These are phyloP conservation scores for Phoma sp. DNA, from an alignment of 2,329 filamentous ascomycete genomes.

Conservation along the genomic window DNA sequence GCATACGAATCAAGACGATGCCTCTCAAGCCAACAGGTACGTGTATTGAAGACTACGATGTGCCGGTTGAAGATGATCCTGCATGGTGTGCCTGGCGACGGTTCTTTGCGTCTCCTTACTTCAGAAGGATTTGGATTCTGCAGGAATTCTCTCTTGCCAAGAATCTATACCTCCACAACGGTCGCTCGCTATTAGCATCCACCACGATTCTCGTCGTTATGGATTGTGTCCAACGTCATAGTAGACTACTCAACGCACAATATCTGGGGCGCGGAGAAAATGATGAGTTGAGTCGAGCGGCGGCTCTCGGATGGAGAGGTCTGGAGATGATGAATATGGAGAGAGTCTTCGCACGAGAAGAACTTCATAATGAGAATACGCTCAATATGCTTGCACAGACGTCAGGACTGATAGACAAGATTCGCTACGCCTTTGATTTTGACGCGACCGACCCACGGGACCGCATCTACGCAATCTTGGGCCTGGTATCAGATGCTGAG, in stretches of 20 bases:
- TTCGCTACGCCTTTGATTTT: not conserved
- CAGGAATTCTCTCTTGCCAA: not conserved
- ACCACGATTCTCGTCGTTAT: not conserved
- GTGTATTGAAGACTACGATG: not conserved
- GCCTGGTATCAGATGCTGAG: not conserved
- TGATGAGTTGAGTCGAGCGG: not conserved
- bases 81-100: not conserved
- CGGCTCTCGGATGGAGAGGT: not conserved
- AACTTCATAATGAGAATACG: not conserved
- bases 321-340: not conserved
- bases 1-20: no score
- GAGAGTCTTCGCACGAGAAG: not conserved
- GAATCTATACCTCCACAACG: not conserved
- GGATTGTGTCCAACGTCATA: not conserved
- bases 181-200: not conserved
- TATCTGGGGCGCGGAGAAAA: not conserved
- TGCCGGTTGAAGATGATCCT: not conserved
- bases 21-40: not conserved
- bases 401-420: not conserved
- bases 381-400: not conserved
- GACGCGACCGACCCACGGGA: not conserved
- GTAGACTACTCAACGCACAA: not conserved
- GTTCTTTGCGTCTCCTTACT: slow-evolving; percentile 1
- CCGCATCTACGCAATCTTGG: not conserved
- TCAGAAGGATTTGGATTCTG: not conserved